These are phyloP conservation scores for Flaveria brownii DNA, from an alignment of 129 eudicot genomes.

Conservation along the genomic window DNA sequence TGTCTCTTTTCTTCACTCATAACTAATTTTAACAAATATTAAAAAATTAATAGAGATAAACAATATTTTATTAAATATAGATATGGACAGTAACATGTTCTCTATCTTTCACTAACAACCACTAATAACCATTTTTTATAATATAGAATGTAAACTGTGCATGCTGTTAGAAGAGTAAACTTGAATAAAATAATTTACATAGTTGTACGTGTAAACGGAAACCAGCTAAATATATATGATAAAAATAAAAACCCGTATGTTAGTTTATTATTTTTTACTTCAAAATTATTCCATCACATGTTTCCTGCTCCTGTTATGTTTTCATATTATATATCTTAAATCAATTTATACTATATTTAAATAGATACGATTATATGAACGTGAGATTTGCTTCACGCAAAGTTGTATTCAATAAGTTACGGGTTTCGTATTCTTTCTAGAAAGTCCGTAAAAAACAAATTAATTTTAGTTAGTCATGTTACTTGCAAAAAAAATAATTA, in stretches of 20 bases:
- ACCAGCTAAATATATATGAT: no score
- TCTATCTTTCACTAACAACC: no score
- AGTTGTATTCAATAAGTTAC: not conserved
- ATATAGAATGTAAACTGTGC: no score
- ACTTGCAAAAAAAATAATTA: not conserved
- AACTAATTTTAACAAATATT: no score
- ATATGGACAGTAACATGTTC: no score
- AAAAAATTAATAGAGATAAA: no score
- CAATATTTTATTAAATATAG: no score
- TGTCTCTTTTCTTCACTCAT: no score
- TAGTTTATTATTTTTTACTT: not conserved
- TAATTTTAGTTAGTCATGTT: not conserved
- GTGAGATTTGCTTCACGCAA: slow-evolving; percentile 6
- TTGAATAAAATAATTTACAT: no score
- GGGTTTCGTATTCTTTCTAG: not conserved
- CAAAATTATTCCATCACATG: not conserved
- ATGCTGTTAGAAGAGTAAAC: no score
- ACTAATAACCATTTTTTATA: no score
- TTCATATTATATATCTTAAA: not conserved
- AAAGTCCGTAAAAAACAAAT: slow-evolving; percentile 1
- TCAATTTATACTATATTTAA: not conserved
- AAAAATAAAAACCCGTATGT: not conserved
- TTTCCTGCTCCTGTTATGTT: not conserved
- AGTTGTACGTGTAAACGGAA: no score
- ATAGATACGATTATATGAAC: not conserved